Evolutionary conservation across 1,284 basidiomycete genomes (phyloP).

Genomic region (Ustilago crameri): DNA sequence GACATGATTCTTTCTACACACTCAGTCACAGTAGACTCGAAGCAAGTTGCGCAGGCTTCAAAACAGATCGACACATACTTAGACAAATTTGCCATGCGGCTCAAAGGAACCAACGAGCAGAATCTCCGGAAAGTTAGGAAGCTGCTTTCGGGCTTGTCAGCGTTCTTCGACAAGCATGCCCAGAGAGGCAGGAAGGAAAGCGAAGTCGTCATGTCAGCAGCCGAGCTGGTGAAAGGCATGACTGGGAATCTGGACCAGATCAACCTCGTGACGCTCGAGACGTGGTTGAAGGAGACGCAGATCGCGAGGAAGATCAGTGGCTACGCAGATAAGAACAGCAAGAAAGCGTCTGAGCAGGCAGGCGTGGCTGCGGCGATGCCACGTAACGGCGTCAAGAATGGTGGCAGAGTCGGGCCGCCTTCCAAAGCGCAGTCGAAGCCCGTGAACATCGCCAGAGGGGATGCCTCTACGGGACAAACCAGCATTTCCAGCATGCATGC

Average conservation of each 20-base stretch:
- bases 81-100: conserved; percentile 78
- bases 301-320: conserved; percentile 77
- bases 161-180: conserved; percentile 28
- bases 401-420: not conserved
- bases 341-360: conserved; percentile 72
- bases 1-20: conserved; percentile 87
- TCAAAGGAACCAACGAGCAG: conserved; percentile 80
- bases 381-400: conserved; percentile 2
- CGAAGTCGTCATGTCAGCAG: conserved; percentile 72
- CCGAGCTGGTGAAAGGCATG: conserved; percentile 76
- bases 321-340: conserved; percentile 78
- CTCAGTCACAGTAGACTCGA: conserved; percentile 76
- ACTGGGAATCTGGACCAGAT: conserved; percentile 77
- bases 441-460: not conserved
- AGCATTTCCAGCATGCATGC: conserved; percentile 82
- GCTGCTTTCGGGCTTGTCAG: conserved; percentile 43
- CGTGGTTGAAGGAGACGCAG: conserved; percentile 86
- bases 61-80: conserved; percentile 85
- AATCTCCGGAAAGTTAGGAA: conserved; percentile 78
- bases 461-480: conserved; percentile 17
- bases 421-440: not conserved
- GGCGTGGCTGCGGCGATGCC: conserved; percentile 3
- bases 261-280: conserved; percentile 80
- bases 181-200: conserved; percentile 8
- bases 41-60: conserved; percentile 75